Percentiles rank a stretch among this genome's conserved stretches.
These are phyloP conservation scores for Pseudodiploospora longispora DNA, from an alignment of 2,329 filamentous ascomycete species.

Conservation along the genomic window DNA sequence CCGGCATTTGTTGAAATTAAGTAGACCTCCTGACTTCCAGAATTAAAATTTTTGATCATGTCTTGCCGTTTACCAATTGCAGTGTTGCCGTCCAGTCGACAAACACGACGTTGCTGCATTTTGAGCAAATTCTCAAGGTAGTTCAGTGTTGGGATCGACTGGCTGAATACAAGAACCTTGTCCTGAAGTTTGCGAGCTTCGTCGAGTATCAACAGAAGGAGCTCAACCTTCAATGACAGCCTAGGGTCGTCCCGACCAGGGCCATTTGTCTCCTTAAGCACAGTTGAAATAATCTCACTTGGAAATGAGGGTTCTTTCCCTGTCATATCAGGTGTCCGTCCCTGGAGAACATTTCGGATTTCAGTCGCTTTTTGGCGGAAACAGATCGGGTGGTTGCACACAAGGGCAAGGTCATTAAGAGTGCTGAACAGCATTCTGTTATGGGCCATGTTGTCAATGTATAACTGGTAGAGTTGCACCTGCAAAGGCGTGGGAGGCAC, in stretches of 20 bases:
- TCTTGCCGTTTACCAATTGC: slow-evolving; percentile 49
- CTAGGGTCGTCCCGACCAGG: slow-evolving; percentile 35
- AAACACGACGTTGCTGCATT: slow-evolving; percentile 37
- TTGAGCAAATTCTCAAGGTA: slow-evolving; percentile 55
- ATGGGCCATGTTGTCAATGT: slow-evolving; percentile 22
- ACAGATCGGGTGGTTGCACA: slow-evolving; percentile 45
- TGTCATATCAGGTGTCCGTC: slow-evolving; percentile 4
- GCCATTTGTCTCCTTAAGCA: slow-evolving; percentile 28
- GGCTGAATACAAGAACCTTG: slow-evolving; percentile 74
- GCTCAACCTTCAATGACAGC: slow-evolving; percentile 59
- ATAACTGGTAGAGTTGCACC: slow-evolving; percentile 48
- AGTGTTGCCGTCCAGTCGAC: slow-evolving; percentile 62
- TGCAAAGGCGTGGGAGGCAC: slow-evolving; percentile 64
- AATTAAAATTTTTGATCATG: slow-evolving; percentile 63
- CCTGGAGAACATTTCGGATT: slow-evolving; percentile 4
- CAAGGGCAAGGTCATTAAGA: slow-evolving; percentile 32
- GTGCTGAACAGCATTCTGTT: slow-evolving; percentile 26
- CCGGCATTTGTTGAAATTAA: slow-evolving; percentile 80
- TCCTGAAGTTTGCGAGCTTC: slow-evolving; percentile 55
- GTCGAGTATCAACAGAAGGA: slow-evolving; percentile 63
- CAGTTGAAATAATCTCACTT: slow-evolving; percentile 17
- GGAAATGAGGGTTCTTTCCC: slow-evolving; percentile 13
- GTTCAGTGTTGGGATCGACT: slow-evolving; percentile 60
- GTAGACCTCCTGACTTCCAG: slow-evolving; percentile 48
- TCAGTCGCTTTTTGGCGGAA: slow-evolving; percentile 29